Conservation (phyloP, 2,329 filamentous ascomycete species). For the Beauveria pseudobassiana region DNA sequence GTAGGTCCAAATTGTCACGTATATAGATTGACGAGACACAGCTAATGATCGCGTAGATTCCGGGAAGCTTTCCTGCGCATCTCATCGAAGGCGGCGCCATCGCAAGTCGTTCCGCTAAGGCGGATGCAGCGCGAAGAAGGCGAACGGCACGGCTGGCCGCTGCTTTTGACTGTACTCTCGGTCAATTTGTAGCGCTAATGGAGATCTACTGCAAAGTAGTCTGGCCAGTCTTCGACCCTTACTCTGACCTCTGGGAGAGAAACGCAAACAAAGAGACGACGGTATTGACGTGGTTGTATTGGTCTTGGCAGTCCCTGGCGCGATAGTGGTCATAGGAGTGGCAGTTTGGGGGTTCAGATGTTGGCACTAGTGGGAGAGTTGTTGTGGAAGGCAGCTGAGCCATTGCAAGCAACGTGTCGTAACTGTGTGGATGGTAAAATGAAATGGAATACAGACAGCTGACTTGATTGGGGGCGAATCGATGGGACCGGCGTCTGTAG, state of each 20-base stretch:
- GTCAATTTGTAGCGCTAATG: slow-evolving; percentile 12
- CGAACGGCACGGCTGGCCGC: background rate
- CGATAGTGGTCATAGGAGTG: slow-evolving; percentile 17
- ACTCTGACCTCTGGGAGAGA: slow-evolving; percentile 28
- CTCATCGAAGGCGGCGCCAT: slow-evolving; percentile 21
- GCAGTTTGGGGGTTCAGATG: slow-evolving; percentile 21
- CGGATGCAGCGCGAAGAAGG: background rate
- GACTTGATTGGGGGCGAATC: background rate
- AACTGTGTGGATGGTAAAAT: slow-evolving; percentile 13
- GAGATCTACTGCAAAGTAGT: slow-evolving; percentile 30
- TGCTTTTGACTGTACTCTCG: background rate
- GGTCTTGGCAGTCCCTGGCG: slow-evolving; percentile 21
- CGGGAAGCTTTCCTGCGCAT: slow-evolving; percentile 23
- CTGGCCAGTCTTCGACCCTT: slow-evolving; percentile 30
- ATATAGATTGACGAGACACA: background rate
- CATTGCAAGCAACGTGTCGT: slow-evolving; percentile 14
- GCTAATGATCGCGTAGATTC: slow-evolving; percentile 14
- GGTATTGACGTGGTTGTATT: slow-evolving; percentile 16
- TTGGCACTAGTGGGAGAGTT: slow-evolving; percentile 15
- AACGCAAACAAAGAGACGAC: slow-evolving; percentile 18
- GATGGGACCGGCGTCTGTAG: too few relatives aligned
- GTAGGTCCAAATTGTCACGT: background rate
- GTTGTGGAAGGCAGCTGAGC: slow-evolving; percentile 13
- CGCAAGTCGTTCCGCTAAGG: slow-evolving; percentile 21
- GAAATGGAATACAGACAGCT: background rate